These are phyloP conservation scores for Aureobasidium sp. DNA, from an alignment of 2,329 filamentous ascomycete genomes.

Conservation along the genomic window DNA sequence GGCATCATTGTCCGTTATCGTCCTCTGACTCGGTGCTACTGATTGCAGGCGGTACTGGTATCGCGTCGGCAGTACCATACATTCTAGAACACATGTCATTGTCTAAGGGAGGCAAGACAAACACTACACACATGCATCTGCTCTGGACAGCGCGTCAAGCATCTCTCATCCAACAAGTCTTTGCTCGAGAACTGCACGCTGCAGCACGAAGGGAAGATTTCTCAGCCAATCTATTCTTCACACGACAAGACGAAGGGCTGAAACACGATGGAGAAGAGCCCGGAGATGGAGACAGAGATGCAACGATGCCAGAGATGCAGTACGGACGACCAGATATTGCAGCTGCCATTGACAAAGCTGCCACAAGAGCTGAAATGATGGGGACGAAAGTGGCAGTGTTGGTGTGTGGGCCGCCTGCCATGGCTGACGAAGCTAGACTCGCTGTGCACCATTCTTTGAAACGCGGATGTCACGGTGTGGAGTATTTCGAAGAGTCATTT, in stretches of 20 bases:
- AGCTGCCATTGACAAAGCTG: slow-evolving; percentile 18
- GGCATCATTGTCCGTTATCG: slow-evolving; percentile 35
- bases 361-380: not conserved
- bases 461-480: not conserved
- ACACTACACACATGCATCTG: not conserved
- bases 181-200: not conserved
- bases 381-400: not conserved
- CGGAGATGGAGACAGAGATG: not conserved
- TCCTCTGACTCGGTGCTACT: slow-evolving; percentile 36
- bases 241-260: not conserved
- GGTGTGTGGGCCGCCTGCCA: slow-evolving; percentile 10
- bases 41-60: slow-evolving; percentile 44
- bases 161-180: not conserved
- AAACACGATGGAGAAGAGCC: not conserved
- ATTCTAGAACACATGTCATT: slow-evolving; percentile 17
- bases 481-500: slow-evolving; percentile 14
- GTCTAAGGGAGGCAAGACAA: not conserved
- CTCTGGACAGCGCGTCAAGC: slow-evolving; percentile 9
- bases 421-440: slow-evolving; percentile 10
- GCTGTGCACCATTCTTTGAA: slow-evolving; percentile 5
- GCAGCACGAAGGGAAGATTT: slow-evolving; percentile 9
- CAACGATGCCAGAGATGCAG: slow-evolving; percentile 9
- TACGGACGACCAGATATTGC: slow-evolving; percentile 20
- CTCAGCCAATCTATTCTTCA: slow-evolving; percentile 20
- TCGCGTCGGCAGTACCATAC: slow-evolving; percentile 36